A percentile compares a stretch with the other conserved stretches of the same genome.
phyloP scores from a whole-genome alignment of 352 stramenopile species.

The Phytopythium chamaehyphon region DNA sequence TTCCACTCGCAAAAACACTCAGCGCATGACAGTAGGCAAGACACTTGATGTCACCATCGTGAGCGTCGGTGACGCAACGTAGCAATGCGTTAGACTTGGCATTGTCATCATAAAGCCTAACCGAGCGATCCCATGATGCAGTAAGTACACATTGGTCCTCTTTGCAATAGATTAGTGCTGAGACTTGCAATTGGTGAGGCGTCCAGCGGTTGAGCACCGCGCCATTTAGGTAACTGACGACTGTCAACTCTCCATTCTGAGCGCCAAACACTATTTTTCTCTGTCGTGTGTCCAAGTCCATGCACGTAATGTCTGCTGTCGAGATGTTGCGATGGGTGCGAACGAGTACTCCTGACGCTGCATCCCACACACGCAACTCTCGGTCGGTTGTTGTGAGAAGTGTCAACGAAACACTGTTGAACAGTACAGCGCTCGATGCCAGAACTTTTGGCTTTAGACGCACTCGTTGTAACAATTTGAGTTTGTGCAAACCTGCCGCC shows the following conservation, averaged over 20 bases:
- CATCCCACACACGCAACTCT: slow-evolving; percentile 72
- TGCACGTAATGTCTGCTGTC: slow-evolving; percentile 57
- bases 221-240: slow-evolving; percentile 79
- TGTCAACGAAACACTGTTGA: slow-evolving; percentile 62
- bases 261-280: slow-evolving; percentile 68
- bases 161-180: slow-evolving; percentile 65
- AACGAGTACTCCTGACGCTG: slow-evolving; percentile 41
- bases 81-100: slow-evolving; percentile 47
- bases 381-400: slow-evolving; percentile 65
- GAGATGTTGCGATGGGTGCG: slow-evolving; percentile 56
- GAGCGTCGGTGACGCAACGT: slow-evolving; percentile 60
- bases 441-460: slow-evolving; percentile 55
- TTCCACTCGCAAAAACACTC: slow-evolving; percentile 56
- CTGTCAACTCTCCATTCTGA: slow-evolving; percentile 58
- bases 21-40: slow-evolving; percentile 72
- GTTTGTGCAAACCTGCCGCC: slow-evolving; percentile 54
- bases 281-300: slow-evolving; percentile 64
- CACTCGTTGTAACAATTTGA: slow-evolving; percentile 69
- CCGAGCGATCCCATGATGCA: slow-evolving; percentile 68
- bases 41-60: slow-evolving; percentile 76
- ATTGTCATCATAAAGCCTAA: slow-evolving; percentile 74
- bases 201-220: slow-evolving; percentile 60
- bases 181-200: slow-evolving; percentile 57
- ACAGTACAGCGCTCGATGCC: slow-evolving; percentile 58
- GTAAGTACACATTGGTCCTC: slow-evolving; percentile 73